Conservation (phyloP, 768 basidiomycete genomes). For the Calocera cornea region DNA sequence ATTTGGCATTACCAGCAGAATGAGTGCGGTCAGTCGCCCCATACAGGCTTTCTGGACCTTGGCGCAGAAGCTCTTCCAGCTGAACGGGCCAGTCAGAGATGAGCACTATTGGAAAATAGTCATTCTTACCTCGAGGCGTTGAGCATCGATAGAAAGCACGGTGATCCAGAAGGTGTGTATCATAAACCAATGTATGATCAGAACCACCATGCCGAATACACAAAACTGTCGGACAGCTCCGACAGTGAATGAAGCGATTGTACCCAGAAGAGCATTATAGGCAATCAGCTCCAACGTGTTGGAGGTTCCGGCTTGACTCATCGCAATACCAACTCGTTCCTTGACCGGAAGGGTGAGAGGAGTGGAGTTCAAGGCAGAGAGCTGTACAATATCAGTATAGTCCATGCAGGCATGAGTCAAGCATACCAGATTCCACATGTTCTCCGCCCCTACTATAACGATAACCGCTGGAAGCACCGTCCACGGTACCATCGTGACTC, state of each 20-base stretch:
- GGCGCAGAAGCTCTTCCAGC: conserved; percentile 75
- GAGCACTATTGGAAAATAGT: background rate
- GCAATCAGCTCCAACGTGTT: conserved; percentile 85
- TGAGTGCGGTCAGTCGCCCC: conserved; percentile 25
- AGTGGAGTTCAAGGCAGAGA: conserved; percentile 73
- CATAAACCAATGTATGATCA: conserved; percentile 94
- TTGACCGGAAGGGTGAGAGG: conserved; percentile 79
- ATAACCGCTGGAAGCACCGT: conserved; percentile 78
- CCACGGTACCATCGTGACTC: conserved; percentile 83
- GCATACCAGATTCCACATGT: conserved; percentile 86
- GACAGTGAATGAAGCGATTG: conserved; percentile 55
- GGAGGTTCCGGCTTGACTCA: conserved; percentile 78
- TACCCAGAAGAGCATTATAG: conserved; percentile 66
- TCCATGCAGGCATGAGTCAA: background rate
- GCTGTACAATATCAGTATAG: conserved; percentile 30
- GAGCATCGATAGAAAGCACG: conserved; percentile 89
- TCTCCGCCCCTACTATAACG: conserved; percentile 89
- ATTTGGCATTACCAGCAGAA: conserved; percentile 3
- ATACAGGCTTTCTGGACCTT: conserved; percentile 46
- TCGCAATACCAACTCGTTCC: conserved; percentile 78
- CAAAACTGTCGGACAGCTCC: conserved; percentile 88
- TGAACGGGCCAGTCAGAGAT: conserved; percentile 22
- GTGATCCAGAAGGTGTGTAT: conserved; percentile 93
- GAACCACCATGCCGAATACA: conserved; percentile 81
- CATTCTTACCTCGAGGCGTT: conserved; percentile 62